These are phyloP conservation scores for Colletotrichum camelliae DNA, from an alignment of 2,329 filamentous ascomycete genomes.

Conservation along the genomic window DNA sequence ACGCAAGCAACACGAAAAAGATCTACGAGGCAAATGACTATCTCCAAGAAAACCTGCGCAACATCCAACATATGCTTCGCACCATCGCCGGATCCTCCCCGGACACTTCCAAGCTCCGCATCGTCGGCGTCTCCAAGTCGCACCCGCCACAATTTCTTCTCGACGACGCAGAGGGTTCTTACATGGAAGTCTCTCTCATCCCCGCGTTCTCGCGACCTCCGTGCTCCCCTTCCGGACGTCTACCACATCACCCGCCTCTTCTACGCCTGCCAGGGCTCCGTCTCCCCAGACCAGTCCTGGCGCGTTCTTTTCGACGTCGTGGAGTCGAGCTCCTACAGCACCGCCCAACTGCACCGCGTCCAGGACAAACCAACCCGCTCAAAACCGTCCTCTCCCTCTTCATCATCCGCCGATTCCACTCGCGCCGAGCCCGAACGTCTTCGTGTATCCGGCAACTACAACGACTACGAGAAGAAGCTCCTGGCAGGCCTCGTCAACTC, in stretches of 20 bases:
- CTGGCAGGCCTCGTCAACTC: slow-evolving; percentile 83
- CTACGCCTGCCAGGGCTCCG: slow-evolving; percentile 15
- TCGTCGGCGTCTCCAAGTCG: slow-evolving; percentile 14
- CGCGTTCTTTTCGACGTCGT: slow-evolving; percentile 24
- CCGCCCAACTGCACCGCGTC: neutral
- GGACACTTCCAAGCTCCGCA: slow-evolving; percentile 14
- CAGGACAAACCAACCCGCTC: slow-evolving; percentile 5
- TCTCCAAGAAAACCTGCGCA: slow-evolving; percentile 50
- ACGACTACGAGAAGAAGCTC: slow-evolving; percentile 82
- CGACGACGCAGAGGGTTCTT: slow-evolving; percentile 8
- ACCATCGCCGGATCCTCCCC: slow-evolving; percentile 34
- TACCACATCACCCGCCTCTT: slow-evolving; percentile 40
- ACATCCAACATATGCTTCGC: slow-evolving; percentile 52
- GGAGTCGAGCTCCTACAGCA: slow-evolving; percentile 19
- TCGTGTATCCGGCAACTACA: slow-evolving; percentile 51
- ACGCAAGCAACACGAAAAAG: slow-evolving; percentile 15
- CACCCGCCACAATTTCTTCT: slow-evolving; percentile 14
- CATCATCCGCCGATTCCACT: slow-evolving; percentile 10
- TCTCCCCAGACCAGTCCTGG: neutral
- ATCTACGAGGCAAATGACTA: slow-evolving; percentile 37
- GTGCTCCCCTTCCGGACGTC: slow-evolving; percentile 43
- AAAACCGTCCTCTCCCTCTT: slow-evolving; percentile 23
- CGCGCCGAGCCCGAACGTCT: slow-evolving; percentile 21
- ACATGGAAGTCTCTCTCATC: slow-evolving; percentile 24
- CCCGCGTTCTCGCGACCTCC: slow-evolving; percentile 22